Evolutionary conservation across 164 flowering plant genomes (phyloP), one percentile per base, ranked within the genome.

Genomic region (Aristolochia fimbriata): DNA sequence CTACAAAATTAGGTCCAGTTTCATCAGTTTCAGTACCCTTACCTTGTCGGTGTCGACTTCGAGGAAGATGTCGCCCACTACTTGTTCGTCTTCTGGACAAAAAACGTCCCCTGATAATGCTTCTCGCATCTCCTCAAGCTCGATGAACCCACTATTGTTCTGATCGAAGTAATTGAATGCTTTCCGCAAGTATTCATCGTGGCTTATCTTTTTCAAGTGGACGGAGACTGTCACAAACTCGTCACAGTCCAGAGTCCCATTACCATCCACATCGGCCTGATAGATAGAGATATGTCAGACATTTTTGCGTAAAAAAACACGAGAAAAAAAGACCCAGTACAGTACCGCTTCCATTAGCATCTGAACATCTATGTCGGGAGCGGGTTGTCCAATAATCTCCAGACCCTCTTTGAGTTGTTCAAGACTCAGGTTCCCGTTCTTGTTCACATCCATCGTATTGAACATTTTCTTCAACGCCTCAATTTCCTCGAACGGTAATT

Each of bases 31-130:
- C n/a, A n/a, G n/a, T n/a, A n/a, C n/a, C n/a, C n/a, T n/a, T 52
- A 87, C 94, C 92, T 83, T 81, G 37, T 85, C 83, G 31, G 76
- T 70, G 59, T 90, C 97, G 20, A 78, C 78, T 62, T 87, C 91
- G 15, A 62, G 60, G 50, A 91, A 64, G 63, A 88, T 91, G 61
- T 88, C 93, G 20, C 65, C 66, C 51, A 83, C 71, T 15, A 76
- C 61, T 59, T 84, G 76, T 14, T 87, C 84, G 51, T 71, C 67
- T 65, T 74, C 63, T 15, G 41, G 83, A 47, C 73, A 80, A 13
- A 57, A 68, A 30, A 71, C 54, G 21, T 80, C 91, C 7, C 83
- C 81, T 5, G 66, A 11, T 62, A 91, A 65, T 6, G 82, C 80
- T 57, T 84, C 82, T 65, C 67, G 73, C 65, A 88, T 63, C 68